Evolutionary conservation across 176 grass and related monocot species (phyloP), one percentile per base, ranked within the genome.

Genomic region (Phoenix roebelenii): DNA sequence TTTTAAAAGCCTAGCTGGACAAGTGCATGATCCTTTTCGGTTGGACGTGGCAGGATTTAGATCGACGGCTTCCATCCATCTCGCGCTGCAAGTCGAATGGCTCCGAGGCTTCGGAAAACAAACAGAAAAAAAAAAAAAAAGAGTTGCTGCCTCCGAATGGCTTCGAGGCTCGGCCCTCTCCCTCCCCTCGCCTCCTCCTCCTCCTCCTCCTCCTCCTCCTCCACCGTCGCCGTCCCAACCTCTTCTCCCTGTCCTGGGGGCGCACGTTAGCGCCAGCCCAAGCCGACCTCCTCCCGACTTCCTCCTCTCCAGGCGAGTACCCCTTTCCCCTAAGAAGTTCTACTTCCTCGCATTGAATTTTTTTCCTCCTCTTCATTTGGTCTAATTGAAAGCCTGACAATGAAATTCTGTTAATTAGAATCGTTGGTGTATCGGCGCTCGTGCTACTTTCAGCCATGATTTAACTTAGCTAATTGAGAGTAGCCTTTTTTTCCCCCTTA

Each of bases 1-100:
- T 20, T 20, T 20, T 0, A 20, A 20, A 61, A 52, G 23, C 20
- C 35, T 12, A 44, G 44, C 23, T 73, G 39, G 50, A 57, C 4
- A 51, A 68, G 51, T 56, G n/a, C 50, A 57, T 81, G 79, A 76
- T 81, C 72, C 54, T 15, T 29, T 69, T 30, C 30, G 20, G 26
- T 44, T 70, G 49, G 74, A 87, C 91, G 91, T 96, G 91, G 86
- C 77, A 72, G 72, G 58, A 82, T 69, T 82, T 80, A 22, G 83
- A 85, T 95, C 83, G 76, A 81, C 79, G 57, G 64, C 67, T 76
- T 15, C 54, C 30, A 35, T 35, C 30, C 30, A 35, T 35, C 6
- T 35, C 32, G 32, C 32, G 5, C 7, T 9, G 32, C 32, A 35
- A 10, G 0, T 35, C 32, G 0, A n/a, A n/a, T n/a, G n/a, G n/a